Evolutionary conservation across 441 rosid species (phyloP).

Genomic region (Dalechampia spathulata): DNA sequence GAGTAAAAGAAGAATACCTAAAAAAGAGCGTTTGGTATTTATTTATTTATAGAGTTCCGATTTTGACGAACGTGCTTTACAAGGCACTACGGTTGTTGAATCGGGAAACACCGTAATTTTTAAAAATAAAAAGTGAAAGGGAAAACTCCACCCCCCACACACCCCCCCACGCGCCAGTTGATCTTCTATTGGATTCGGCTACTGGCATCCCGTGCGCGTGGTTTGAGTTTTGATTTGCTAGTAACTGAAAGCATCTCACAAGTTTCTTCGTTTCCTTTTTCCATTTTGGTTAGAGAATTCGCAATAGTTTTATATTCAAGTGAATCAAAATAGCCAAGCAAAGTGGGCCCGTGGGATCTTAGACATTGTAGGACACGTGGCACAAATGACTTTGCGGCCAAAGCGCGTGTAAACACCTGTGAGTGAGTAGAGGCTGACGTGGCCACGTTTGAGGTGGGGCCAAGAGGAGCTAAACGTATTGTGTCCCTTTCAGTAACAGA

Average conservation of each 20-base stretch:
- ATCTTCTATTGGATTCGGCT: not conserved
- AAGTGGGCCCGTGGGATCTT: conserved; percentile 21
- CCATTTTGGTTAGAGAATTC: no score
- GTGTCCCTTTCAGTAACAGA: conserved; percentile 43
- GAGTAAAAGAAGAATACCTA: not conserved
- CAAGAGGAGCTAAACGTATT: conserved; percentile 23
- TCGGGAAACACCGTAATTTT: conserved; percentile 20
- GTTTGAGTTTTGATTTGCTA: conserved; percentile 10
- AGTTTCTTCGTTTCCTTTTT: not conserved
- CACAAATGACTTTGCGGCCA: conserved; percentile 12
- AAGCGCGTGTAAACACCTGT: conserved; percentile 37
- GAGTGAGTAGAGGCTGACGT: conserved; percentile 35
- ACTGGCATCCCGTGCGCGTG: not conserved
- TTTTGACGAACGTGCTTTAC: conserved; percentile 19
- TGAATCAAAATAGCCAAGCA: conserved; percentile 16
- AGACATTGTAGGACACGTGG: conserved; percentile 34
- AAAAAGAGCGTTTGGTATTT: conserved; percentile 16
- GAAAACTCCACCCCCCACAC: conserved; percentile 1
- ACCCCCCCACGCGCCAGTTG: conserved; percentile 5
- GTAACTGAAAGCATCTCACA: conserved; percentile 19
- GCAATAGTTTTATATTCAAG: not conserved
- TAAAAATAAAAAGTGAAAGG: conserved; percentile 15
- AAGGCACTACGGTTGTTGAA: conserved; percentile 23
- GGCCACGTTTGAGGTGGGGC: conserved; percentile 38
- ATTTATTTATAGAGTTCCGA: conserved; percentile 20